Evolutionary conservation across 2,329 filamentous ascomycete species (phyloP).

Genomic region (Malbranchea zuffiana): DNA sequence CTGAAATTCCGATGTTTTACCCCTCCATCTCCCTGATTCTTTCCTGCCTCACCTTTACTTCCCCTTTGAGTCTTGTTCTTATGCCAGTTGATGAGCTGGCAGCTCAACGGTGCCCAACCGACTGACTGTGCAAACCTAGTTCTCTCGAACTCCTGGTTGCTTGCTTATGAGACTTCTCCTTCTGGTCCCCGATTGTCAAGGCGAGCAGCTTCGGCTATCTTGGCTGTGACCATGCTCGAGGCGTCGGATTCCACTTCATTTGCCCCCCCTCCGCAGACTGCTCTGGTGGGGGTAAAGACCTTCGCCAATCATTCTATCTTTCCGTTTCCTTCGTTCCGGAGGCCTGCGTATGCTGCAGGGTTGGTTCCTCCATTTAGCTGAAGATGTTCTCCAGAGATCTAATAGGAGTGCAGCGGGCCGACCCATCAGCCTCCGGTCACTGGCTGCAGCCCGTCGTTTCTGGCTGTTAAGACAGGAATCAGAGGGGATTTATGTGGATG

Average conservation of each 20-base stretch:
- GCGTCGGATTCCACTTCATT: background rate
- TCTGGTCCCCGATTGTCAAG: too few species aligned
- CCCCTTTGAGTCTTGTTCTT: conserved; percentile 12
- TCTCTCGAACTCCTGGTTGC: too few species aligned
- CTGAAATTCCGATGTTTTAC: conserved; percentile 4
- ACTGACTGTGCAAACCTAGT: too few species aligned
- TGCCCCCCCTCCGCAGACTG: conserved; percentile 7
- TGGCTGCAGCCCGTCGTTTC: background rate
- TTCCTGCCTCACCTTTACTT: conserved; percentile 18
- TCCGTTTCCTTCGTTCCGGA: conserved; percentile 11
- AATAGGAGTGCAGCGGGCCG: conserved; percentile 37
- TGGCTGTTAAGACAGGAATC: too few species aligned
- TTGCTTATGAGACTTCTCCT: too few species aligned
- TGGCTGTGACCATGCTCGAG: too few species aligned
- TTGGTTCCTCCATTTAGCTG: conserved; percentile 12
- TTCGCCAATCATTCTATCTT: conserved; percentile 8
- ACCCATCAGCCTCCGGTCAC: conserved; percentile 27
- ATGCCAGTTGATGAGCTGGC: conserved; percentile 18
- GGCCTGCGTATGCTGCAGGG: conserved; percentile 11
- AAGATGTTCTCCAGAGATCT: conserved; percentile 17
- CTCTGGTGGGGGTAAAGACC: conserved; percentile 8
- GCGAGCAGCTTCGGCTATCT: too few species aligned
- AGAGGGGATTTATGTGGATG: too few species aligned
- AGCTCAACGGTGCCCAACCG: conserved; percentile 19
- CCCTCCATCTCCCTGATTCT: conserved; percentile 14